Percentiles rank a stretch among this genome's conserved stretches.
phyloP scores from a whole-genome alignment of 2,329 filamentous ascomycete species.

The Cordyceps cateniannulata region DNA sequence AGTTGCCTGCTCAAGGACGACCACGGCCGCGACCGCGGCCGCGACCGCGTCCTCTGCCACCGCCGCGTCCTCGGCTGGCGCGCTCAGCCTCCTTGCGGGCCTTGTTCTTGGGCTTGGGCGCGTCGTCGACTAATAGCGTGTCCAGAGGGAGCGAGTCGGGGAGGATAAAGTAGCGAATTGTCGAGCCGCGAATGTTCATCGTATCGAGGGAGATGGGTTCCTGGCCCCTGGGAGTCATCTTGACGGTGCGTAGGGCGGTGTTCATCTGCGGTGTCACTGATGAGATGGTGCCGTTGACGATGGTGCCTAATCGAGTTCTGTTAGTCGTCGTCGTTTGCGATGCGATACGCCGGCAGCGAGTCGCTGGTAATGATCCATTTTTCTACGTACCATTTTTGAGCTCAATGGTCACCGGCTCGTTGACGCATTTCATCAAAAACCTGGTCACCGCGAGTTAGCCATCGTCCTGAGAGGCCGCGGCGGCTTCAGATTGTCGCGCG shows the following conservation, averaged over 20 bases:
- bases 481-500: conserved; percentile 33
- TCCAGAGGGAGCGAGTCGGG: conserved; percentile 93
- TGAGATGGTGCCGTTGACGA: conserved; percentile 93
- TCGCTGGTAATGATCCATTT: neutral
- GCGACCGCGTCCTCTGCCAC: conserved; percentile 48
- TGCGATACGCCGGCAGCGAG: neutral
- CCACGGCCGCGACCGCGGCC: conserved; percentile 37
- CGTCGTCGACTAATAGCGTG: conserved; percentile 91
- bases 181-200: conserved; percentile 94
- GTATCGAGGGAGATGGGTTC: conserved; percentile 84
- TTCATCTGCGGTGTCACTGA: conserved; percentile 99
- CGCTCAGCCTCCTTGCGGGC: conserved; percentile 81
- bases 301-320: conserved; percentile 59
- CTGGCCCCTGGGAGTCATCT: conserved; percentile 88
- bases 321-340: neutral
- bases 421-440: conserved; percentile 98
- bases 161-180: conserved; percentile 93
- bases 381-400: conserved; percentile 79
- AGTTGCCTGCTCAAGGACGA: conserved; percentile 17
- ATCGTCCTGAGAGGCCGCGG: neutral
- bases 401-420: conserved; percentile 97
- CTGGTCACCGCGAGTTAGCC: conserved; percentile 42
- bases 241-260: conserved; percentile 88
- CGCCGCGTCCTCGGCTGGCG: conserved; percentile 44
- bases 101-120: conserved; percentile 99